Percentiles rank a stretch among this genome's conserved stretches.
These are phyloP conservation scores for Camillea tinctor DNA, from an alignment of 2,329 filamentous ascomycete genomes.

Conservation along the genomic window DNA sequence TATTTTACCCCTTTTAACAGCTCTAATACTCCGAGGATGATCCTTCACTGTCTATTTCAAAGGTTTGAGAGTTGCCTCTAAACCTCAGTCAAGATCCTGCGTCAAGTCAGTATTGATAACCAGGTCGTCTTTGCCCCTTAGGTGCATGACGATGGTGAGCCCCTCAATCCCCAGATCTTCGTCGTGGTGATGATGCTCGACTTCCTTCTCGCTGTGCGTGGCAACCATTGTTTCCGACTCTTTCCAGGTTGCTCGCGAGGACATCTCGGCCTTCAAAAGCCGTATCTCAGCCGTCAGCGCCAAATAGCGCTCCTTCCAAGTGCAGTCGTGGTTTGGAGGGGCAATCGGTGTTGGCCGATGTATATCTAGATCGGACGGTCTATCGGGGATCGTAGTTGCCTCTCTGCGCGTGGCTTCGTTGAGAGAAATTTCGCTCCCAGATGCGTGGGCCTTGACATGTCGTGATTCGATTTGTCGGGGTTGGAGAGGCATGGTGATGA, in stretches of 20 bases:
- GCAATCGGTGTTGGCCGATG: conserved; percentile 36
- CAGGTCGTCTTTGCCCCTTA: conserved; percentile 49
- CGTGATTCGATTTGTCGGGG: conserved; percentile 10
- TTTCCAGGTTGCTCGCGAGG: conserved; percentile 16
- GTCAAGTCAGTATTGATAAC: conserved; percentile 50
- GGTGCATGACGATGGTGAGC: conserved; percentile 51
- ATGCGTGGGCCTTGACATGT: not conserved
- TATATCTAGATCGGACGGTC: conserved; percentile 24
- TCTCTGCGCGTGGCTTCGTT: conserved; percentile 1
- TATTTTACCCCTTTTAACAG: not conserved
- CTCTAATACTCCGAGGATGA: not conserved
- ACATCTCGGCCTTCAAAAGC: conserved; percentile 40
- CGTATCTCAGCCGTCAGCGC: conserved; percentile 42
- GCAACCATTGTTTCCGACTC: conserved; percentile 18
- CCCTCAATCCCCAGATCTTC: conserved; percentile 45
- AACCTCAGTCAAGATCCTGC: conserved; percentile 7
- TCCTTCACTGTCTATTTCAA: not conserved
- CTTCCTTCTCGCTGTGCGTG: conserved; percentile 28
- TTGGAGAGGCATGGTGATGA: conserved; percentile 6
- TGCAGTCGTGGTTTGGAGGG: conserved; percentile 40
- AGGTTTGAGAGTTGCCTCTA: not conserved
- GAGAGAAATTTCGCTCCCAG: conserved; percentile 1
- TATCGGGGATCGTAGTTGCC: not conserved
- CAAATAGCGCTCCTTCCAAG: conserved; percentile 43
- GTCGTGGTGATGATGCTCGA: conserved; percentile 26